These are phyloP conservation scores for Globisporangium parvum DNA, from an alignment of 352 stramenopile species.

Conservation along the genomic window DNA sequence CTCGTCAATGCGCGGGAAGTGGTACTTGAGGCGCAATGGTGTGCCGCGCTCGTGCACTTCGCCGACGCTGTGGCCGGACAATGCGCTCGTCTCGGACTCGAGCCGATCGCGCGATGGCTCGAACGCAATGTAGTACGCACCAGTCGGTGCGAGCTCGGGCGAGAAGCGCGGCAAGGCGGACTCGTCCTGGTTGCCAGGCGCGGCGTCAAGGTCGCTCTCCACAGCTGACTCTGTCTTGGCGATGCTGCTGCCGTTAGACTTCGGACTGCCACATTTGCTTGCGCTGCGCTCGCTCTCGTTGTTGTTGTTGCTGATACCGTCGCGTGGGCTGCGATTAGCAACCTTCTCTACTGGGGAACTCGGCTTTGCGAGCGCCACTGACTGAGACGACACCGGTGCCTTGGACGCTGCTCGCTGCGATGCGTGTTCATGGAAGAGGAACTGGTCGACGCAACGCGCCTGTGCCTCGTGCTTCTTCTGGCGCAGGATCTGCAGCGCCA, in stretches of 20 bases:
- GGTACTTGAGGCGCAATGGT: constrained; percentile 38
- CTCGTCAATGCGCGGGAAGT: constrained; percentile 28
- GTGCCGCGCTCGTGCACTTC: constrained; percentile 34
- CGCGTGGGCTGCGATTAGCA: too few species aligned
- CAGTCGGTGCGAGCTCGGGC: constrained; percentile 1
- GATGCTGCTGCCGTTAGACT: too few species aligned
- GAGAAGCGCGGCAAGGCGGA: not conserved
- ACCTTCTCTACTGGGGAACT: not conserved
- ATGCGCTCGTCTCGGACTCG: constrained; percentile 9
- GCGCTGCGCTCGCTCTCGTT: not conserved
- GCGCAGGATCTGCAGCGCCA: constrained; percentile 29
- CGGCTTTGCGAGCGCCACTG: not conserved
- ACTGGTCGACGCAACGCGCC: constrained; percentile 12
- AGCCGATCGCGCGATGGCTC: constrained; percentile 37
- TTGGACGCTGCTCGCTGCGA: not conserved
- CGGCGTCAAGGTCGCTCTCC: too few species aligned
- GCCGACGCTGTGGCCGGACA: constrained; percentile 15
- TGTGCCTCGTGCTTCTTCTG: constrained; percentile 27
- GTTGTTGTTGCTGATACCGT: not conserved
- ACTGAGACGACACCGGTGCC: too few species aligned
- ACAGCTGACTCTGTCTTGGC: too few species aligned
- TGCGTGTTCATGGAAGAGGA: constrained; percentile 11
- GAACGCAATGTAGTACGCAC: constrained; percentile 33
- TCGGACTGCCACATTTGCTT: not conserved
- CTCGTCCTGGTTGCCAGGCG: not conserved